Base-by-base conservation (phyloP, 176 grass and related monocot species). In the Otatea glauca region DNA sequence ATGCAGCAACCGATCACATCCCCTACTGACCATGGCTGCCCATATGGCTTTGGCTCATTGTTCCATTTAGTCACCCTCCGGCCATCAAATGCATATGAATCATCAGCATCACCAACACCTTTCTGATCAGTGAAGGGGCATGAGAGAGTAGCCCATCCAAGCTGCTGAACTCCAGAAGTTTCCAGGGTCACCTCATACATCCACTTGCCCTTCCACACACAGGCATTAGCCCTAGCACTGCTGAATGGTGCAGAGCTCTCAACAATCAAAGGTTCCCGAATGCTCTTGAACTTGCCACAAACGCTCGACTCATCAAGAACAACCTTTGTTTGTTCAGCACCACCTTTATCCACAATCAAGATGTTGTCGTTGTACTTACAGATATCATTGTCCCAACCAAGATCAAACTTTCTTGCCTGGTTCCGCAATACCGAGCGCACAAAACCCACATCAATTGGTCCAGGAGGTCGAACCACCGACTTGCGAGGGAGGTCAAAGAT, bases 1-100 rank as follows among this genome's bases (percentile, higher is more conserved):
- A 93, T 93, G 70, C 94, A 93, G 81, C 94, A 96, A 14, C 94
- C 87, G 64, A 96, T 96, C 32, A 96, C 94, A 88, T 96, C 94
- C 17, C 94, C 94, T 21, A 88, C 89, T 51, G 91, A 72, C 94
- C 91, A 96, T 34, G 84, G 35, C 70, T 96, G 94, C 38, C 94
- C 94, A 59, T 96, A 96, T 59, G 74, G 70, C 74, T 85, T 86
- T 16, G 91, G 55, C 43, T 88, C 91, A 61, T 91, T 96, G 35
- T 96, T 96, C 94, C 94, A 96, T 85, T 96, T 96, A 41, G 49
- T 96, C 67, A 91, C 91, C 48, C 94, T 84, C 55, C 72, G 83
- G 8, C 94, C 94, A 88, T 97, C 94, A 81, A 90, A 93, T 41
- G 94, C 84, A 81, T 97, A 97, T 34, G 94, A 97, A 87, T 97